These are phyloP conservation scores for Globisporangium barbulae DNA, from an alignment of 352 stramenopile genomes.

Conservation along the genomic window DNA sequence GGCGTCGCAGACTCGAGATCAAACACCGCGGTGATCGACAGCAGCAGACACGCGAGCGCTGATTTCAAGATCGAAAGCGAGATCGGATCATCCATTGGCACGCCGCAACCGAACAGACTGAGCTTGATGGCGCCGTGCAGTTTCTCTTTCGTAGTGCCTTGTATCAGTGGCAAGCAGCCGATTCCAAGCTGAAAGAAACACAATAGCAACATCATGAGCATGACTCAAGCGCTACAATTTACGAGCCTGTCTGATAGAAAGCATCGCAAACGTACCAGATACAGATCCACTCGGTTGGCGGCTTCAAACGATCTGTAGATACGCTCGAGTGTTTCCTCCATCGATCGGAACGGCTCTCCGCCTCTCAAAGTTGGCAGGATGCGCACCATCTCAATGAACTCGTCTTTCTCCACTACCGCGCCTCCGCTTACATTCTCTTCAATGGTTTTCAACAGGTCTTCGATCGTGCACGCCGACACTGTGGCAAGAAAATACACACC, in stretches of 20 bases:
- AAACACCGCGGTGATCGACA: conserved; percentile 60
- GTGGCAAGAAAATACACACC: neutral
- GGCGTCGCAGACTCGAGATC: conserved; percentile 49
- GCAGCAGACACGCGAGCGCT: conserved; percentile 48
- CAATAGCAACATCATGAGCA: neutral
- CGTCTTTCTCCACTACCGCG: conserved; percentile 36
- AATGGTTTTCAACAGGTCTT: conserved; percentile 32
- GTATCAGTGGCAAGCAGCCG: conserved; percentile 48
- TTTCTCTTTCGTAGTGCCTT: conserved; percentile 52
- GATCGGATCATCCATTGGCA: conserved; percentile 25
- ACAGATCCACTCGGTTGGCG: conserved; percentile 52
- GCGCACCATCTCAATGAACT: conserved; percentile 59
- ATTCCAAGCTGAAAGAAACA: conserved; percentile 38
- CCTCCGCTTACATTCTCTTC: conserved; percentile 26
- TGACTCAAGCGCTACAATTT: neutral
- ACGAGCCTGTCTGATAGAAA: neutral
- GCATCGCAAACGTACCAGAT: conserved; percentile 32
- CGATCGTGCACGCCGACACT: conserved; percentile 47
- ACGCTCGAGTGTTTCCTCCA: conserved; percentile 61
- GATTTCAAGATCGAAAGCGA: conserved; percentile 35
- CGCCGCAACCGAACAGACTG: conserved; percentile 39
- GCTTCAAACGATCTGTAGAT: conserved; percentile 64
- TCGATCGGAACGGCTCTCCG: conserved; percentile 54
- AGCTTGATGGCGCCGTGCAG: conserved; percentile 56
- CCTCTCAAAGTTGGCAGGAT: conserved; percentile 49